Percentiles rank a stretch among this genome's conserved stretches.
phyloP scores from a whole-genome alignment of 2,329 filamentous ascomycete genomes.

The Hypoxylon rubiginosum region DNA sequence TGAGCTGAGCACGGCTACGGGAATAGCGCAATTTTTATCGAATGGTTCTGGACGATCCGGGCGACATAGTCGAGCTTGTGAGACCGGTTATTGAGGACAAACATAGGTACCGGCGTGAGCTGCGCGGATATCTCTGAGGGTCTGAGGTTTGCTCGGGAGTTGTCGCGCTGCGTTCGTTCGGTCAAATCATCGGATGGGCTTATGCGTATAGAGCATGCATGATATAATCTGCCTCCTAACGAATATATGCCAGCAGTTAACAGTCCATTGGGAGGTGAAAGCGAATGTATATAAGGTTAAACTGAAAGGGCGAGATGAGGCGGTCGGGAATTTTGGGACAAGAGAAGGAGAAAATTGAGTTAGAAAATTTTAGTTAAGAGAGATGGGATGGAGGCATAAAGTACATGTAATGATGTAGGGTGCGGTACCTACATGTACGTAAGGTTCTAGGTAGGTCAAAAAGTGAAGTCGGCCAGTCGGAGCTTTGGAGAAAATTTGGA shows the following conservation, averaged over 20 bases:
- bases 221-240: slow-evolving; percentile 19
- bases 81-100: slow-evolving; percentile 36
- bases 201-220: slow-evolving; percentile 34
- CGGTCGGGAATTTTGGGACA: slow-evolving; percentile 2
- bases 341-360: slow-evolving; percentile 20
- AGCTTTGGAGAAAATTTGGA: slow-evolving; percentile 30
- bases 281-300: slow-evolving; percentile 29
- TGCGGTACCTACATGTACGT: slow-evolving; percentile 4
- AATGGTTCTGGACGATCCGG: slow-evolving; percentile 41
- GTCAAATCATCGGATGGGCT: slow-evolving; percentile 41
- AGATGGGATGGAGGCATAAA: slow-evolving; percentile 17
- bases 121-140: slow-evolving; percentile 24
- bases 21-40: slow-evolving; percentile 46
- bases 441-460: slow-evolving; percentile 1
- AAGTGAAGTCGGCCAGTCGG: slow-evolving; percentile 39
- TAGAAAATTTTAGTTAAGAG: slow-evolving; percentile 33
- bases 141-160: slow-evolving; percentile 30
- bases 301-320: slow-evolving; percentile 18
- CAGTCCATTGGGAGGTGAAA: slow-evolving; percentile 16
- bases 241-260: slow-evolving; percentile 10
- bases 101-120: slow-evolving; percentile 43
- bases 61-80: slow-evolving; percentile 50
- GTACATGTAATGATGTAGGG: slow-evolving; percentile 2
- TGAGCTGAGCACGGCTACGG: slow-evolving; percentile 32
- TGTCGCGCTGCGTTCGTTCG: slow-evolving; percentile 34